Percentiles rank a stretch among this genome's conserved stretches.
These are phyloP conservation scores for Tetradesmus obliquus DNA, from an alignment of 139 green algal genomes.

Conservation along the genomic window DNA sequence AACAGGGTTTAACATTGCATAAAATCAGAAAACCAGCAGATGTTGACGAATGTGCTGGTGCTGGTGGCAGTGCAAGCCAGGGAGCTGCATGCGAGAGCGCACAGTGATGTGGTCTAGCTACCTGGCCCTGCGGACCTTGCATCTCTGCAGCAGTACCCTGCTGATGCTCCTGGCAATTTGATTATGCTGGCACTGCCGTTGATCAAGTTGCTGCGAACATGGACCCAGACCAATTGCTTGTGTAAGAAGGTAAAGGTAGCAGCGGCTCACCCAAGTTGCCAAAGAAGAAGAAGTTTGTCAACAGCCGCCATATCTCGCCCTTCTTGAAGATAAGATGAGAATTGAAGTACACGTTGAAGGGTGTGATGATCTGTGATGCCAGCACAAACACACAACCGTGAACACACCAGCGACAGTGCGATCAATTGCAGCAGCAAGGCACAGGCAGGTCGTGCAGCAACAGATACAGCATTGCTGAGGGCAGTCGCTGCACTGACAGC, in stretches of 20 bases:
- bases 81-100: too few relatives aligned
- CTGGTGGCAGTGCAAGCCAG: not conserved
- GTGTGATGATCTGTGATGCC: slow-evolving; percentile 89
- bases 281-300: slow-evolving; percentile 99
- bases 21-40: too few relatives aligned
- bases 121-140: not conserved
- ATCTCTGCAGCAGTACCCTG: not conserved
- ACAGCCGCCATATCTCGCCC: slow-evolving; percentile 92
- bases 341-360: slow-evolving; percentile 99
- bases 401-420: not conserved
- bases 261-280: slow-evolving; percentile 84
- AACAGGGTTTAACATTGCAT: not conserved
- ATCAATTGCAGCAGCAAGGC: not conserved
- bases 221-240: not conserved
- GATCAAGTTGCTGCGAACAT: not conserved
- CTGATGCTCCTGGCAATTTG: not conserved
- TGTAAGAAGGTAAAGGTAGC: not conserved
- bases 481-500: not conserved
- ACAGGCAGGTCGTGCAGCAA: not conserved
- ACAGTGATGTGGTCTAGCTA: too few relatives aligned
- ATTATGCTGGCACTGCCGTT: not conserved
- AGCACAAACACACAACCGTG: not conserved
- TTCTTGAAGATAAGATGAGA: slow-evolving; percentile 90
- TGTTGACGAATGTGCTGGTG: not conserved
- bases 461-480: not conserved